phyloP scores from a whole-genome alignment of 1,139 yeast species.

The Pichia sp. region DNA sequence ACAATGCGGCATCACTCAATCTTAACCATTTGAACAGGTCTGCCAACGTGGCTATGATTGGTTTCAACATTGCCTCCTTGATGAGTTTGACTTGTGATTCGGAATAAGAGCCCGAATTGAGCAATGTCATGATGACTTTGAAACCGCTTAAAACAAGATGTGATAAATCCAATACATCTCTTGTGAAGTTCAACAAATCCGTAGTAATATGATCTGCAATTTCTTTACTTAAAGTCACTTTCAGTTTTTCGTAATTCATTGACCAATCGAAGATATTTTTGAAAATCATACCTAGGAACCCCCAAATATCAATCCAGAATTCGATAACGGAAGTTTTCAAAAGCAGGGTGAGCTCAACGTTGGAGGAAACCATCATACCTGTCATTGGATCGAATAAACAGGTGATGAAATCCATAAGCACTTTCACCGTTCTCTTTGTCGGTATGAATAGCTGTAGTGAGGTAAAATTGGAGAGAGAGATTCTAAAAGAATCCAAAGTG shows the following conservation, averaged over 20 bases:
- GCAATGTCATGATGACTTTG: conserved; percentile 45
- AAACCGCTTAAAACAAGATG: conserved; percentile 62
- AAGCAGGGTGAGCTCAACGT: conserved; percentile 23
- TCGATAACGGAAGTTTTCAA: conserved; percentile 26
- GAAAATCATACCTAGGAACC: conserved; percentile 64
- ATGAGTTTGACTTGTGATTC: conserved; percentile 11
- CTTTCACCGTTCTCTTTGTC: conserved; percentile 59
- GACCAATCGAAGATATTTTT: conserved; percentile 66
- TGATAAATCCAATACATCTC: conserved; percentile 81
- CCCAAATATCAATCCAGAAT: conserved; percentile 73
- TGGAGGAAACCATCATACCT: conserved; percentile 42
- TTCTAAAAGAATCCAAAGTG: conserved; percentile 18
- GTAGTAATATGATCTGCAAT: conserved; percentile 23
- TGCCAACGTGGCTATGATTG: conserved; percentile 48
- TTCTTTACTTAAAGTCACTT: conserved; percentile 17
- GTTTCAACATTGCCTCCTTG: conserved; percentile 32
- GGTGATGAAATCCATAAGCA: conserved; percentile 66
- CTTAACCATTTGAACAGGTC: conserved; percentile 75
- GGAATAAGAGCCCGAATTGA: conserved; percentile 26
- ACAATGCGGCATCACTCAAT: conserved; percentile 69
- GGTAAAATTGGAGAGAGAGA: conserved; percentile 17
- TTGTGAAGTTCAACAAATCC: conserved; percentile 48
- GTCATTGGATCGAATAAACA: conserved; percentile 63
- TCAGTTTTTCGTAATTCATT: conserved; percentile 26
- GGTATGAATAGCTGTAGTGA: conserved; percentile 36